Base-by-base conservation (phyloP, 2,329 filamentous ascomycete species). In the Cladosporium velox region DNA sequence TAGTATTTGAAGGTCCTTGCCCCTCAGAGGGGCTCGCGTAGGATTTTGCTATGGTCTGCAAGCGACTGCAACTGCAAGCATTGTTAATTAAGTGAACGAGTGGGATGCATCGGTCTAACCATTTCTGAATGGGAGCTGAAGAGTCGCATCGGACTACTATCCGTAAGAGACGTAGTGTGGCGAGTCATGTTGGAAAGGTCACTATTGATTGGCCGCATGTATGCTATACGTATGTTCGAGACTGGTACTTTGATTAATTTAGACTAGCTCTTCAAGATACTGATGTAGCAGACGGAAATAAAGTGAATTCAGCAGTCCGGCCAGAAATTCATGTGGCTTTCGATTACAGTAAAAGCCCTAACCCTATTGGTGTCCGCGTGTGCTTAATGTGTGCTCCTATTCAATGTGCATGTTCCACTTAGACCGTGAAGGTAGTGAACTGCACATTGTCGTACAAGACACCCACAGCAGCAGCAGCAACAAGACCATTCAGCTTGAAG, bases 381-480 rank as follows among this genome's bases (percentile, higher is more conserved):
- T 21, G n/a, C 10, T 24, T 24, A 24, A 24, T 24, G 21, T 34
- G 52, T 34, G 2, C 15, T 12, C 12, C 1, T 15, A 4, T 34
- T 32, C 30, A 21, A 55, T 14, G n/a, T 55, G 10, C 52, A 30
- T 34, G 15, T 12, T 21, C 7, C 6, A 0, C 0, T 34, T 47
- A 44, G 12, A 47, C 15, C 1, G 28, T 54, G 59, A 62, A 62
- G 4, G 59, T 62, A 28, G 44, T 62, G 59, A 34, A 62, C 44
- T 54, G 41, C 6, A 62, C 26, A 30, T 62, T 54, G 59, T 62
- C 59, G 59, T 62, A 62, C 30, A 62, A 28, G 18, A 62, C 59
- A 41, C 59, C 24, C 24, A 24, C 24, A 1, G 35, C 47, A 21
- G 57, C 57, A 59, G 38, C 57, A 59, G 61, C 32, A 54, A 58